Base-by-base conservation (phyloP, 2,329 filamentous ascomycete species). In the Trichoderma gracile region DNA sequence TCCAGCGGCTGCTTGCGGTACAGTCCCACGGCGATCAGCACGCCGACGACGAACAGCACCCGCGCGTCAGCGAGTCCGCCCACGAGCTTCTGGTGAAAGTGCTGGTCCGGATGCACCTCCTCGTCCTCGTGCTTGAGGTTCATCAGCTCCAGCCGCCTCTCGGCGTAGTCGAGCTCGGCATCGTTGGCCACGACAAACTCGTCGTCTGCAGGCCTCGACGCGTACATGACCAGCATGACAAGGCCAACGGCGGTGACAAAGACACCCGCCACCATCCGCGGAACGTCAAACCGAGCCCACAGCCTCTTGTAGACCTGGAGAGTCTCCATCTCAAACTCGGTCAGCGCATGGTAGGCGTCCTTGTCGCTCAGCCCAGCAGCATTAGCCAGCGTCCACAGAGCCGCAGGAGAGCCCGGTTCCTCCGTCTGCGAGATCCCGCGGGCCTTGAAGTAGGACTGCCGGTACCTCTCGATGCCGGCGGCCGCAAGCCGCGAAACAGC, bases 251-350 rank as follows among this genome's bases (percentile, higher is more conserved):
- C 82, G 67, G 96, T 85, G 60, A 96, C 84, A 0, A 77, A 74
- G 43, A 98, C 87, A 53, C 95, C 95, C 67, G 90, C 82, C 15
- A 89, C 73, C 93, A 99, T 99, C 74, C 89, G 91, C 2, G 86
- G 83, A 21, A 97, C 82, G 74, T 99, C 92, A 70, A 99, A 99
- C 42, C 91, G 87, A 23, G 95, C 93, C 95, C 95, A 99, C 17
- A 98, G 80, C 45, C 83, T 84, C 73, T 93, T 91, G 79, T 92
- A 98, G 14, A 94, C 83, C 30, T 82, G 82, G 50, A 99, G 81
- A 0, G 90, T 97, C 73, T 91, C 86, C 33, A 81, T 81, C 74
- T 97, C 93, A 73, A 96, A 98, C 12, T 82, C 80, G 17, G 83
- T 79, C 72, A 91, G 94, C 0, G 88, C 84, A 2, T 82, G 68